Base-by-base conservation (phyloP, 495 filamentous ascomycete species). In the Hypomontagnella monticulosa region DNA sequence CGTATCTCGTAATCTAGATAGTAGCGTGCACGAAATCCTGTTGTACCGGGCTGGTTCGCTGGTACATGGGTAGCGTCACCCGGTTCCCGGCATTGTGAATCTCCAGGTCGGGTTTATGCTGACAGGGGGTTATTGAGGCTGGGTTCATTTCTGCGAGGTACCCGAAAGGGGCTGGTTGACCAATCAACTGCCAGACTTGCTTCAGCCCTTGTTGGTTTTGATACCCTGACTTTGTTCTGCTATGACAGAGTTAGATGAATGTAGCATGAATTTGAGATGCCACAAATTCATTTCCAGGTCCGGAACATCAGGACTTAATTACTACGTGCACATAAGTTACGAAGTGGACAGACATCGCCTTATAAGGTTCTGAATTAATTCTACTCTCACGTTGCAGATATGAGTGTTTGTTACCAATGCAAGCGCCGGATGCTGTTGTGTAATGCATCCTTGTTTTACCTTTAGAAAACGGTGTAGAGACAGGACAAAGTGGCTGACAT, bases 61-160 rank as follows among this genome's bases (percentile, higher is more conserved):
- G n/a, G n/a, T n/a, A 33, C 16, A 19, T 58, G 20, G 27, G 30
- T 12, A 43, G 12, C 19, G 27, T 66, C 53, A 34, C 34, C 46
- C 41, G 40, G 47, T 4, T 48, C 16, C 58, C 64, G 64, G 64
- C 64, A 67, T 61, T 61, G 32, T 12, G 38, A 61, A 40, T 56
- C 51, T 51, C 1, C 63, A 41, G 50, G 42, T 52, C 11, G 47
- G 47, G 43, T 60, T 69, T 43, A 68, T 68, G 62, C 63, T 67
- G 37, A 67, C 67, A 66, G 50, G 50, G 57, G 66, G 34, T 47
- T 32, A 55, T 47, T 67, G 58, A 69, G 63, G 67, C 67, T 67
- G 67, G 61, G 55, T 43, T 57, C 46, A 58, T 65, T 27, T 50
- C 50, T 70, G 56, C 34, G 36, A 65, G 49, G 61, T 63, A 61